These are phyloP conservation scores for Termitomyces sp. DNA, from an alignment of 768 basidiomycete species.

Conservation along the genomic window DNA sequence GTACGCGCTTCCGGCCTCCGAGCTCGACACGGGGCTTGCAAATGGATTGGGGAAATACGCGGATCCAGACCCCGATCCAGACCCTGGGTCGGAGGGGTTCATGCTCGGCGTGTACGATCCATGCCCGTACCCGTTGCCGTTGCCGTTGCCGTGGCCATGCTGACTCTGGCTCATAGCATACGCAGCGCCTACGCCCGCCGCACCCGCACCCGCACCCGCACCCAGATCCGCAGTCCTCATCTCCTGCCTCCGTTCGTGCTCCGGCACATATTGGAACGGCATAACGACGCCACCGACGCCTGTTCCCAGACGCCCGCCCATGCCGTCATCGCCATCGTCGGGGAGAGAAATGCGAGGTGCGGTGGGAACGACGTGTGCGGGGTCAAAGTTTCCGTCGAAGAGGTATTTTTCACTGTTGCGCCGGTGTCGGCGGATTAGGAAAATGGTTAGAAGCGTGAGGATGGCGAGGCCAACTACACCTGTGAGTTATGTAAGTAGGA, in stretches of 20 bases:
- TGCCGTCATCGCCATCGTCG: constrained; percentile 28
- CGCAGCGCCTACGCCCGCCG: background rate
- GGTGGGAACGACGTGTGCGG: constrained; percentile 20
- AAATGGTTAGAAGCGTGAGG: constrained; percentile 22
- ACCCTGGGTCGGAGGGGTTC: background rate
- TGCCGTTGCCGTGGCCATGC: background rate
- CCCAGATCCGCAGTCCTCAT: background rate
- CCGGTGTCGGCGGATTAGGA: constrained; percentile 26
- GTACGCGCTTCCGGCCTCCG: constrained; percentile 4
- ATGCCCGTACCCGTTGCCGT: background rate
- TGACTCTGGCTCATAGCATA: background rate
- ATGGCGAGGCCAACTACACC: constrained; percentile 28
- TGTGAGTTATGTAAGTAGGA: background rate
- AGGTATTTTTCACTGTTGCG: constrained; percentile 20
- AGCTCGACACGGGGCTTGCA: background rate
- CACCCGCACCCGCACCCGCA: constrained; percentile 2
- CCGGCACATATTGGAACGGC: constrained; percentile 26
- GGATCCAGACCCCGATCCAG: too few relatives aligned
- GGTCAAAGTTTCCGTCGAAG: constrained; percentile 43
- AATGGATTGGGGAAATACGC: constrained; percentile 3
- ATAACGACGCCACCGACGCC: constrained; percentile 31
- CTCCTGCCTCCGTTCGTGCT: background rate
- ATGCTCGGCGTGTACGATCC: background rate
- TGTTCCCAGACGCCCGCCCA: constrained; percentile 30
- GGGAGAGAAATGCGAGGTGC: constrained; percentile 15